Evolutionary conservation across 2,329 filamentous ascomycete species (phyloP), one percentile per base, ranked within the genome.

Genomic region (Arthrocladium fulminans): DNA sequence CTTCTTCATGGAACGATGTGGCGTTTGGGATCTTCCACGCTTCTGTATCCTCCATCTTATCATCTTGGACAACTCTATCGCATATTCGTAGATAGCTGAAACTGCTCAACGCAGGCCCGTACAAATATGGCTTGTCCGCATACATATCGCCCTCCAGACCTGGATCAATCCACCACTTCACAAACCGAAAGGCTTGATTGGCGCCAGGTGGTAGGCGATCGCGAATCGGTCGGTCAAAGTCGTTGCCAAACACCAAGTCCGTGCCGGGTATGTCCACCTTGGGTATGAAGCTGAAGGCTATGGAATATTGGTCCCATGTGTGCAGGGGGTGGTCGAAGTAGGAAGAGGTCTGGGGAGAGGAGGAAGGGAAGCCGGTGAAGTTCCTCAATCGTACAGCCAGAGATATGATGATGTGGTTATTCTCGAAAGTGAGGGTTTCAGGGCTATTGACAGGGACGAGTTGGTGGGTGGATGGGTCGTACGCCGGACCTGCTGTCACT

Each of bases 161-260:
- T 0, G 90, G 90, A 62, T 98, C 90, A 42, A 97, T 84, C 71
- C 82, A 86, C 84, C 86, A 94, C 58, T 86, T 86, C 23, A 94
- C 86, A 37, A 95, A 83, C 45, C 80, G 82, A 66, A 96, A 80
- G 0, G 88, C 89, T 8, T 86, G 83, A 61, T 80, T 80, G 66
- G 95, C 94, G 0, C 90, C 88, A 0, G 87, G 86, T 0, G 92
- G 90, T 1, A 98, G 73, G 13, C 82, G 79, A 62, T 95, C 84
- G 24, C 88, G 79, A 58, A 98, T 92, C 0, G 92, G 87, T 44
- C 85, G 79, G 61, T 95, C 89, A 63, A 97, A 96, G 71, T 96
- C 88, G 65, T 97, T 97, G 35, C 90, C 92, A 59, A 95, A 95
- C 47, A 96, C 81, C 2, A 98, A 73, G 53, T 94, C 81, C 22